Percentiles rank a stretch among this genome's conserved stretches.
Conservation (phyloP, 768 basidiomycete species). For the Tylopilus vinaceipallidus region DNA sequence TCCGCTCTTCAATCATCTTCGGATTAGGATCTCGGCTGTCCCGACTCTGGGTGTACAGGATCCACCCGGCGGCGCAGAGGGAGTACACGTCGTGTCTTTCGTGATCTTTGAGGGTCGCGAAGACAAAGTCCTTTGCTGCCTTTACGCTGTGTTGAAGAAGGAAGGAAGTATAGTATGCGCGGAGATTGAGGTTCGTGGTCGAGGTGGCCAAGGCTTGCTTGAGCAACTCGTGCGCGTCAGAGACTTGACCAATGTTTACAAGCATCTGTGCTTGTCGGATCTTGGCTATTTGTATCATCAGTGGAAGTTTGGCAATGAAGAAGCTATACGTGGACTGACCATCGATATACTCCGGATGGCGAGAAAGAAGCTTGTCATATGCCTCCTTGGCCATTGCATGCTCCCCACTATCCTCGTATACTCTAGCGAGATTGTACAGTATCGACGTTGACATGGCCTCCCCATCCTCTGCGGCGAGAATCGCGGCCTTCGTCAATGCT, state of each 20-base stretch:
- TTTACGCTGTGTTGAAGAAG: constrained; percentile 76
- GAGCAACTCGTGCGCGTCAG: constrained; percentile 83
- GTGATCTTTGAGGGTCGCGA: constrained; percentile 78
- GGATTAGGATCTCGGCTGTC: constrained; percentile 70
- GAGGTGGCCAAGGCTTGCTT: constrained; percentile 87
- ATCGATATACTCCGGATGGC: constrained; percentile 95
- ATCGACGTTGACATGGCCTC: constrained; percentile 81
- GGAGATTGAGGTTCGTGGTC: constrained; percentile 76
- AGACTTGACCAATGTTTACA: constrained; percentile 61
- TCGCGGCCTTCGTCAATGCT: constrained; percentile 60
- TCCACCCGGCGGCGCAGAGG: constrained; percentile 84
- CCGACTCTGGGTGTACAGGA: constrained; percentile 81
- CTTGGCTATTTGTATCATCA: constrained; percentile 62
- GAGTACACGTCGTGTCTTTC: constrained; percentile 90
- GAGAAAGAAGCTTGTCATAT: constrained; percentile 80
- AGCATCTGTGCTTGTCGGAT: constrained; percentile 86
- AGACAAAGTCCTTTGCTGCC: constrained; percentile 87
- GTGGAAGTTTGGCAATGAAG: background rate
- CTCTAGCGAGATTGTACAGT: constrained; percentile 88
- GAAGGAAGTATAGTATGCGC: constrained; percentile 93
- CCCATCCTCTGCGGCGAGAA: constrained; percentile 43
- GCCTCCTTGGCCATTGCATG: constrained; percentile 74
- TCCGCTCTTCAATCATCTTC: constrained; percentile 58
- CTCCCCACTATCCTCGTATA: constrained; percentile 85
- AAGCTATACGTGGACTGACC: constrained; percentile 51